Conservation (phyloP, 225 moss, liverwort and hornwort genomes). For the Antitrichia curtipendula region DNA sequence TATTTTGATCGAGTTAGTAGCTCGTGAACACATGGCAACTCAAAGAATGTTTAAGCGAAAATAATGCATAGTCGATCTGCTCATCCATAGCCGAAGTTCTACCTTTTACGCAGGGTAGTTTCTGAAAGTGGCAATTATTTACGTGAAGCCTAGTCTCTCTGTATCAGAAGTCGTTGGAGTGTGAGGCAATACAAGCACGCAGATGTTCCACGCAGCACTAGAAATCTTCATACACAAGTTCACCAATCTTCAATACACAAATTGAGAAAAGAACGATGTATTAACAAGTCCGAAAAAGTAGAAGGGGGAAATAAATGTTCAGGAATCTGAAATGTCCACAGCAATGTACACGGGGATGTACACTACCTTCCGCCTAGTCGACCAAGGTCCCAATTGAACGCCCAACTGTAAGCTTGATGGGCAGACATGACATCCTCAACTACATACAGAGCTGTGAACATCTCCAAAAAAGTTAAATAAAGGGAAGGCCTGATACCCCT, state of each 20-base stretch:
- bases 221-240: too few relatives aligned
- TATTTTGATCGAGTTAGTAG: neutral
- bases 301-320: neutral
- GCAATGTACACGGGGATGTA: neutral
- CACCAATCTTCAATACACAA: neutral
- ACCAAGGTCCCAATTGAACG: neutral
- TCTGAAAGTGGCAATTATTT: neutral
- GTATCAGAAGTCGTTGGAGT: too few relatives aligned
- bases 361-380: neutral
- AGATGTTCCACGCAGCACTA: neutral
- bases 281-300: slow-evolving; percentile 24
- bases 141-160: too few relatives aligned
- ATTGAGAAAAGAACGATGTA: neutral
- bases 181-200: neutral
- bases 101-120: neutral
- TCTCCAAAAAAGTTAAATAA: neutral
- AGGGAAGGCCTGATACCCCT: neutral
- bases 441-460: neutral
- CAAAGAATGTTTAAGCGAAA: neutral
- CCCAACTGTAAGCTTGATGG: neutral
- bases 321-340: neutral
- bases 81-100: neutral
- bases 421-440: neutral
- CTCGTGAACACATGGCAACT: neutral
- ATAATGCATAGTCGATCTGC: neutral